A percentile compares a stretch with the other conserved stretches of the same genome.
Conservation (phyloP, 2,329 filamentous ascomycete species). For the Aotearoamyces nothofagi region DNA sequence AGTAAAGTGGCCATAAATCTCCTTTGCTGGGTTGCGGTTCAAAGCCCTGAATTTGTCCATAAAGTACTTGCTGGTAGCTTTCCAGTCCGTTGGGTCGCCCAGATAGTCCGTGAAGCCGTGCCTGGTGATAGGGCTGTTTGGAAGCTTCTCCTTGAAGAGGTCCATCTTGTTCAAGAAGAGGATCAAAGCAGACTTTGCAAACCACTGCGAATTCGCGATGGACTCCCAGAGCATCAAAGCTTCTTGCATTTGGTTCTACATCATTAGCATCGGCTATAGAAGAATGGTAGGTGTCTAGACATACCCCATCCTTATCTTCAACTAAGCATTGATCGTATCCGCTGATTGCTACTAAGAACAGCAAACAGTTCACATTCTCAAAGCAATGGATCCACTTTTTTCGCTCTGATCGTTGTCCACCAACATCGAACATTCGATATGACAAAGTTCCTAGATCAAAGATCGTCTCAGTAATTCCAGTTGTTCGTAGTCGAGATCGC, state of each 20-base stretch:
- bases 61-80: conserved; percentile 67
- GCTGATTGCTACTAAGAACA: conserved; percentile 90
- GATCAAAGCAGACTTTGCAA: conserved; percentile 66
- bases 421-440: conserved; percentile 81
- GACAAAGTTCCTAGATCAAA: conserved; percentile 87
- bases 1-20: conserved; percentile 43
- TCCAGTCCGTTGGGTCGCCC: conserved; percentile 55
- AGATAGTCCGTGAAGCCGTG: conserved; percentile 69
- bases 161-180: conserved; percentile 84
- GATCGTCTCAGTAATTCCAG: conserved; percentile 87
- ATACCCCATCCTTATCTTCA: conserved; percentile 88
- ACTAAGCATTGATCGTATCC: conserved; percentile 94
- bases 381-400: conserved; percentile 75
- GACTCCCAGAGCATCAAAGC: conserved; percentile 79
- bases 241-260: conserved; percentile 81
- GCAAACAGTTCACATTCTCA: conserved; percentile 68
- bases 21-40: conserved; percentile 44
- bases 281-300: too few relatives aligned
- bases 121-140: conserved; percentile 52
- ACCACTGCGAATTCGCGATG: conserved; percentile 77
- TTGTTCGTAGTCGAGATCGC: conserved; percentile 78
- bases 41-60: conserved; percentile 66
- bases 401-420: conserved; percentile 58
- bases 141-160: conserved; percentile 65
- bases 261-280: background rate